Evolutionary conservation across 2,329 filamentous ascomycete species (phyloP), one percentile per base, ranked within the genome.

Genomic region (Aspergillus awamori): DNA sequence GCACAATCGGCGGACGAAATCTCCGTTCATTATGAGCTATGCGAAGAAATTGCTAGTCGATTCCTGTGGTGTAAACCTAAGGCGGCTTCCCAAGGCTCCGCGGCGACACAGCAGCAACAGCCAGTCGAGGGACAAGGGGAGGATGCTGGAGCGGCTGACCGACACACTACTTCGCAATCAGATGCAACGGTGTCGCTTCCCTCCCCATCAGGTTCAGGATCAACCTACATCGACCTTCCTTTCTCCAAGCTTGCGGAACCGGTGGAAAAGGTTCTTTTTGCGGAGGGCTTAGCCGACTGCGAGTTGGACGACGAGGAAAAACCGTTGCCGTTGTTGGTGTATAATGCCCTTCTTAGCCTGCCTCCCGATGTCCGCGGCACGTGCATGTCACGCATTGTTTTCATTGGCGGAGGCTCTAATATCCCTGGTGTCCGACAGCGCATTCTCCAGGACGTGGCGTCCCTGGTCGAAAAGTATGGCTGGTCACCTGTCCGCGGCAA

Each of bases 381-480:
- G 4, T 97, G 94, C 75, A 95, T 97, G 87, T 88, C 93, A 1
- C 90, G 94, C 41, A 90, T 98, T 49, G 82, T 97, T 15, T 90
- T 99, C 70, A 89, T 89, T 0, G 95, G 95, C 33, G 92, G 92
- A 2, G 90, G 90, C 52, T 87, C 92, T 5, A 85, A 85, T 26
- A 87, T 97, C 8, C 84, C 93, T 0, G 95, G 95, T 1, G 79
- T 99, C 26, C 92, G 91, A 66, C 82, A 84, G 24, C 87, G 94
- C 26, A 83, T 97, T 39, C 77, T 97, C 33, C 85, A 89, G 59
- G 93, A 98, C 69, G 78, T 98, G 1, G 83, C 84, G 4, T 77
- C 79, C 1, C 79, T 97, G 0, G 83, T 95, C 5, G 81, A 87
- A 15, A 80, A 83, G 48, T 82, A 87, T 63, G 91, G 92, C 6